Conservation (phyloP, 192 early-diverging fungal genomes). For the Lunasporangiospora selenospora region DNA sequence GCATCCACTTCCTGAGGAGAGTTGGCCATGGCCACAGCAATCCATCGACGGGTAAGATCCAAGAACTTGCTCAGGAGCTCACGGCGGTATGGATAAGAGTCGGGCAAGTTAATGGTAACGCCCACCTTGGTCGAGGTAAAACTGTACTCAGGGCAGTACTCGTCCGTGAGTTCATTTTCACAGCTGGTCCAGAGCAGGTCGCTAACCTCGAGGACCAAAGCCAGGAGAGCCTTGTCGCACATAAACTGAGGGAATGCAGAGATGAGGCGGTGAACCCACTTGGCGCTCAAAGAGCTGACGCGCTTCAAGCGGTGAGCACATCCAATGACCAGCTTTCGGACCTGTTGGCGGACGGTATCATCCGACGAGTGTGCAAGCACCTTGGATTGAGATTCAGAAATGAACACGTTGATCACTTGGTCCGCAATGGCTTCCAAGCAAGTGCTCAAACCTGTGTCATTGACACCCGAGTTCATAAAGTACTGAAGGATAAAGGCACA, state of each 20-base stretch:
- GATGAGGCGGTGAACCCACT: slow-evolving; percentile 66
- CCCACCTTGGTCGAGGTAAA: slow-evolving; percentile 67
- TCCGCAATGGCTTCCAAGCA: slow-evolving; percentile 84
- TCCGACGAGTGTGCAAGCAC: slow-evolving; percentile 57
- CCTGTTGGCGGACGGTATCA: slow-evolving; percentile 58
- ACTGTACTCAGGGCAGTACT: slow-evolving; percentile 77
- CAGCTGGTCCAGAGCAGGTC: slow-evolving; percentile 81
- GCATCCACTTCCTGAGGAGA: slow-evolving; percentile 76
- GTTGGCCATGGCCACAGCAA: slow-evolving; percentile 62
- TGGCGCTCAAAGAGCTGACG: slow-evolving; percentile 72
- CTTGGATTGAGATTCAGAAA: slow-evolving; percentile 57
- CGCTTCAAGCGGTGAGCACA: slow-evolving; percentile 73
- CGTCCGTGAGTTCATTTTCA: slow-evolving; percentile 78
- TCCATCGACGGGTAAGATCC: slow-evolving; percentile 71
- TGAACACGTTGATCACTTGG: slow-evolving; percentile 59
- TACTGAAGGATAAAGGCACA: slow-evolving; percentile 81
- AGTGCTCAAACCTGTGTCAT: slow-evolving; percentile 72
- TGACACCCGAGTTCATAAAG: slow-evolving; percentile 87
- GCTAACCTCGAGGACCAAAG: slow-evolving; percentile 83
- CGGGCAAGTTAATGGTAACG: slow-evolving; percentile 73
- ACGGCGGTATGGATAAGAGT: slow-evolving; percentile 76
- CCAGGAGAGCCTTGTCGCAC: slow-evolving; percentile 72
- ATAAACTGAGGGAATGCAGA: slow-evolving; percentile 76
- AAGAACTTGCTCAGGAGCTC: slow-evolving; percentile 66
- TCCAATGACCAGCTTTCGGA: slow-evolving; percentile 67